Conservation (phyloP, 2,329 filamentous ascomycete species). For the Verticillium zaregamsianum region DNA sequence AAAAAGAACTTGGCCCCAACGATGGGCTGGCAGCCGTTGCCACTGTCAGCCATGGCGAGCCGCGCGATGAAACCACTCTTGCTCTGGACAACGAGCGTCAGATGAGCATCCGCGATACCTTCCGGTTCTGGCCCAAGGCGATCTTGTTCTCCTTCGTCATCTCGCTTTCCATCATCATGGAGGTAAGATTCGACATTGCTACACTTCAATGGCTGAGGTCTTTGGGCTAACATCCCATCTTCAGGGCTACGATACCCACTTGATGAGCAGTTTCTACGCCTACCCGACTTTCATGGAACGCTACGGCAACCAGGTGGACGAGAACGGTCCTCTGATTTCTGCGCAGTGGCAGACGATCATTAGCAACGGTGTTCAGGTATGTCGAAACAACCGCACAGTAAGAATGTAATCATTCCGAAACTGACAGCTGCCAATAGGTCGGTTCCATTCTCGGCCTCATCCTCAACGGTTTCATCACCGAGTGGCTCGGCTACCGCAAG, state of each 20-base stretch:
- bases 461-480: conserved; percentile 46
- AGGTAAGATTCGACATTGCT: conserved; percentile 11
- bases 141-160: conserved; percentile 43
- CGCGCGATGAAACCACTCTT: conserved; percentile 4
- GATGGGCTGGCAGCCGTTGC: conserved; percentile 5
- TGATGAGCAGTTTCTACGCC: conserved; percentile 42
- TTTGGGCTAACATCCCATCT: background rate
- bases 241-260: conserved; percentile 42
- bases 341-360: conserved; percentile 55
- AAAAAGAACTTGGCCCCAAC: conserved; percentile 4
- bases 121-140: conserved; percentile 36
- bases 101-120: conserved; percentile 15
- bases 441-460: conserved; percentile 54
- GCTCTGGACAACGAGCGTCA: conserved; percentile 15
- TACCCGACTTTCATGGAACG: conserved; percentile 32
- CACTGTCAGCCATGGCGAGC: conserved; percentile 9
- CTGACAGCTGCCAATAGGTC: conserved; percentile 16
- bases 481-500: conserved; percentile 45
- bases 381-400: no score
- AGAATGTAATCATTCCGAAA: no score
- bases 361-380: conserved; percentile 41
- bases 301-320: conserved; percentile 41
- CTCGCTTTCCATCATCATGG: conserved; percentile 44
- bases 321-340: conserved; percentile 28
- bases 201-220: background rate